A percentile compares a stretch with the other conserved stretches of the same genome.
Evolutionary conservation across 176 grass and related monocot species (phyloP).

Genomic region (Pontederia crassipes): DNA sequence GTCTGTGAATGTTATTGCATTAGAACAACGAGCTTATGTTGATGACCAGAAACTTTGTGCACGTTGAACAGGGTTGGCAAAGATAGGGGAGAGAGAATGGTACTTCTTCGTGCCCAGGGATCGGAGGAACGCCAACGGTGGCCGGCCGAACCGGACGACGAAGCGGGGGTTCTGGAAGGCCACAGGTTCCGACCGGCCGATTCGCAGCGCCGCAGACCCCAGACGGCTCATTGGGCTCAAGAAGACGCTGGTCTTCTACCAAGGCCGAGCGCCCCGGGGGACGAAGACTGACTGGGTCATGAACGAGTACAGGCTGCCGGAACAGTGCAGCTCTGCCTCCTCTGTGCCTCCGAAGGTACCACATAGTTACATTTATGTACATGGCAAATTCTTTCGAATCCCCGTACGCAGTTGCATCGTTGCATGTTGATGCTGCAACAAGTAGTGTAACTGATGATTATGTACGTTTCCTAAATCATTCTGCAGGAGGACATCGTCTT

Average conservation of each 20-base stretch:
- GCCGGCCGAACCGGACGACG: constrained; percentile 80
- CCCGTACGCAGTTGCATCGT: background rate
- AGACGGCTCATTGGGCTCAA: constrained; percentile 70
- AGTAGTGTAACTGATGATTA: background rate
- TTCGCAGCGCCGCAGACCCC: constrained; percentile 28
- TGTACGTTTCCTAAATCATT: background rate
- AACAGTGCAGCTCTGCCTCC: background rate
- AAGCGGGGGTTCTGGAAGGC: constrained; percentile 92
- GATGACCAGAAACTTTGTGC: background rate
- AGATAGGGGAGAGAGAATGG: constrained; percentile 91
- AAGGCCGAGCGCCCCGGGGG: constrained; percentile 60
- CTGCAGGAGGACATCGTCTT: constrained; percentile 60
- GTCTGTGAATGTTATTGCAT: background rate
- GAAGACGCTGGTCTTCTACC: constrained; percentile 95
- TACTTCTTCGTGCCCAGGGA: constrained; percentile 89
- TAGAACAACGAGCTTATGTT: background rate
- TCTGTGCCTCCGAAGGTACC: constrained; percentile 23
- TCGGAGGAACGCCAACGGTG: constrained; percentile 41
- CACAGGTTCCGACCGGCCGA: constrained; percentile 53
- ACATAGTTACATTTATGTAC: background rate
- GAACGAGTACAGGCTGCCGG: constrained; percentile 89
- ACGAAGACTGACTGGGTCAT: constrained; percentile 89
- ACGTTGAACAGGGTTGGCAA: constrained; percentile 33
- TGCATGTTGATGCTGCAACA: background rate
- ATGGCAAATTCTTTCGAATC: background rate